Percentiles rank a stretch among this genome's conserved stretches.
phyloP scores from a whole-genome alignment of 108 stramenopile species.

The Skeletonema menzelii region DNA sequence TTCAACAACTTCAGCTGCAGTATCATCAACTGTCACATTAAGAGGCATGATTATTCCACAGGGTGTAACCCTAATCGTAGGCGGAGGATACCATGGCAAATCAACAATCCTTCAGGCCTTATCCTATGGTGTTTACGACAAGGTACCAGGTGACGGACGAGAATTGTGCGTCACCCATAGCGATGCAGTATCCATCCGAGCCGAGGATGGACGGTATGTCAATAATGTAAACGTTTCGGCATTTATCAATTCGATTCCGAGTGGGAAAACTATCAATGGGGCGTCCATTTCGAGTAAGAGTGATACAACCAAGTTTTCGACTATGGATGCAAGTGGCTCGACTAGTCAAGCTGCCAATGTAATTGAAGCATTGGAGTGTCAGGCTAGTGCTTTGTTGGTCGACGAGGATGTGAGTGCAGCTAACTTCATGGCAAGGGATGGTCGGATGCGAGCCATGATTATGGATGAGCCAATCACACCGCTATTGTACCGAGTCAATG shows the following conservation, averaged over 20 bases:
- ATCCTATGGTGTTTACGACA: constrained; percentile 87
- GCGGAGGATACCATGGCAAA: constrained; percentile 97
- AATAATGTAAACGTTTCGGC: constrained; percentile 85
- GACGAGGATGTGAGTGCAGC: constrained; percentile 96
- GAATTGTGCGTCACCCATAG: constrained; percentile 81
- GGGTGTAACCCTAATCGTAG: constrained; percentile 92
- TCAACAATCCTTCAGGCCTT: constrained; percentile 89
- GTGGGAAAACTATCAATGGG: not conserved
- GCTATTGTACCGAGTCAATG: constrained; percentile 88
- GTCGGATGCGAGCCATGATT: constrained; percentile 90
- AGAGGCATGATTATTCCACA: constrained; percentile 81
- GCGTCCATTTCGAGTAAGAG: constrained; percentile 22
- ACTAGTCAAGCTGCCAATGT: constrained; percentile 94
- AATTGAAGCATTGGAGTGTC: constrained; percentile 90
- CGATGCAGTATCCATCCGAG: constrained; percentile 85
- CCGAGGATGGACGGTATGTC: constrained; percentile 95
- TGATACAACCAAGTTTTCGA: constrained; percentile 77
- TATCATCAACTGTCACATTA: constrained; percentile 36
- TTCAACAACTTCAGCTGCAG: not conserved
- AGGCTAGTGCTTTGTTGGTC: constrained; percentile 76
- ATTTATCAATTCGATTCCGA: constrained; percentile 91
- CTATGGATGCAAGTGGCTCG: constrained; percentile 87
- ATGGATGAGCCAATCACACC: constrained; percentile 95
- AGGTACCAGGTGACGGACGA: constrained; percentile 89
- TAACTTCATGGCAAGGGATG: constrained; percentile 96